Conservation (phyloP, 208 protist species). For the Acanthamoeba lugdunensis region DNA sequence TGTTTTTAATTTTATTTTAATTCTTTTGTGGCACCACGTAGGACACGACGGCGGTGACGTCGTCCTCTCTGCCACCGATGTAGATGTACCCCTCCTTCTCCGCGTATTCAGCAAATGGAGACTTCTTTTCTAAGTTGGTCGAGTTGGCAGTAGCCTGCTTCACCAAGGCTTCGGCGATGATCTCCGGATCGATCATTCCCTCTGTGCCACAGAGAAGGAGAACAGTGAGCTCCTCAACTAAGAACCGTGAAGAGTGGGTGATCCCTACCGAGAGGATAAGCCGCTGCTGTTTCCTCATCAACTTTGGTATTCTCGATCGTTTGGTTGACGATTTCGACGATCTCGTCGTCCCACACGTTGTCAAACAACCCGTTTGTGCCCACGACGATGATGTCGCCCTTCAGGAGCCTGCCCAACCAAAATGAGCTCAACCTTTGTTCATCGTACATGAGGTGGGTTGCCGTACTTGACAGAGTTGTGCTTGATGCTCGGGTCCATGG, state of each 20-base stretch:
- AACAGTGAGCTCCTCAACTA: neutral
- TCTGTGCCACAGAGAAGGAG: neutral
- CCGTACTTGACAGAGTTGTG: slow-evolving; percentile 34
- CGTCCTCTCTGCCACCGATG: neutral
- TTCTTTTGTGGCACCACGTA: neutral
- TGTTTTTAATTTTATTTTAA: neutral
- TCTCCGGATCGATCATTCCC: slow-evolving; percentile 35
- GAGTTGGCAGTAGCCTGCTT: slow-evolving; percentile 31
- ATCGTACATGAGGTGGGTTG: neutral
- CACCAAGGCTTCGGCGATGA: neutral
- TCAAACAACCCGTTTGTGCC: slow-evolving; percentile 60
- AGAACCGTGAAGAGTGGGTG: neutral
- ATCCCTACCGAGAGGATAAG: neutral
- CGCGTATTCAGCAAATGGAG: neutral
- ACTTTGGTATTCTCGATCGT: slow-evolving; percentile 7
- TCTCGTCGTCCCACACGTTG: slow-evolving; percentile 63
- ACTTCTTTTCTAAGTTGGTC: slow-evolving; percentile 40
- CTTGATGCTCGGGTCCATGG: slow-evolving; percentile 57
- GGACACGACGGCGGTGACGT: neutral
- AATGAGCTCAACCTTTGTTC: neutral
- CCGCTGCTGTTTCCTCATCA: neutral
- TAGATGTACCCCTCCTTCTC: slow-evolving; percentile 46
- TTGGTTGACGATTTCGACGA: slow-evolving; percentile 40
- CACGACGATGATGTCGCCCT: slow-evolving; percentile 28
- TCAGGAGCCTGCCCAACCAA: neutral